Base-by-base conservation (phyloP, 1,284 basidiomycete species). In the Malassezia psittaci region DNA sequence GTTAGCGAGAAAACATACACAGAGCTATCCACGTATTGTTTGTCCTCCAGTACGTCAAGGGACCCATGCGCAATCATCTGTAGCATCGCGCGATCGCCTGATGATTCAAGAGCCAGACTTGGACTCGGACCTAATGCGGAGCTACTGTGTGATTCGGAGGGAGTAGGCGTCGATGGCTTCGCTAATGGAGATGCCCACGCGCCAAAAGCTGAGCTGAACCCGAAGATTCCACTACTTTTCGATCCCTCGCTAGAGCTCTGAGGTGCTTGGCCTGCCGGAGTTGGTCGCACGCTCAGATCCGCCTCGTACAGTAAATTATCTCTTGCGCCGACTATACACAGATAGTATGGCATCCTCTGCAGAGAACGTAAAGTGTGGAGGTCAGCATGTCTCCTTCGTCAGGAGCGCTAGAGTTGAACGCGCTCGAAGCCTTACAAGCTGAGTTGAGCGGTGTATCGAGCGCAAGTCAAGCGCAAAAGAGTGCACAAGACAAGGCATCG, bases 41-140 rank as follows among this genome's bases (percentile, higher is more conserved):
- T 59, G 46, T 74, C 72, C 44, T 74, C 69, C 8, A 74, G 63
- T 6, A 64, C 63, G 35, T 74, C 72, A n/a, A 74, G 41, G 1
- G 65, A 57, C 11, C 64, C 65, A 48, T 71, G 70, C 2, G 72
- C 72, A n/a, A 74, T 69, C 66, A 72, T 71, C 56, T 74, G 72
- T 13, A 74, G 52, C 36, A 62, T 55, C 21, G 62, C 51, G 24
- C 48, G 51, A 18, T 65, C 69, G 39, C 64, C 57, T 18, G 33
- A 51, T 29, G 24, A 29, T 29, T 29, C 24, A 29, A 29, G 24
- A 29, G 3, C 7, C 24, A 7, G 4, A 7, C 24, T 29, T 7
- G 24, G 24, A 29, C 7, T 29, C 3, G 24, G 7, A 3, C 24
- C 24, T 29, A 13, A 46, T 45, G 2, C n/a, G 37, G 9, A 48